Evolutionary conservation across 176 grass and related monocot genomes (phyloP), one percentile per base, ranked within the genome.

Genomic region (Paspalum vaginatum): DNA sequence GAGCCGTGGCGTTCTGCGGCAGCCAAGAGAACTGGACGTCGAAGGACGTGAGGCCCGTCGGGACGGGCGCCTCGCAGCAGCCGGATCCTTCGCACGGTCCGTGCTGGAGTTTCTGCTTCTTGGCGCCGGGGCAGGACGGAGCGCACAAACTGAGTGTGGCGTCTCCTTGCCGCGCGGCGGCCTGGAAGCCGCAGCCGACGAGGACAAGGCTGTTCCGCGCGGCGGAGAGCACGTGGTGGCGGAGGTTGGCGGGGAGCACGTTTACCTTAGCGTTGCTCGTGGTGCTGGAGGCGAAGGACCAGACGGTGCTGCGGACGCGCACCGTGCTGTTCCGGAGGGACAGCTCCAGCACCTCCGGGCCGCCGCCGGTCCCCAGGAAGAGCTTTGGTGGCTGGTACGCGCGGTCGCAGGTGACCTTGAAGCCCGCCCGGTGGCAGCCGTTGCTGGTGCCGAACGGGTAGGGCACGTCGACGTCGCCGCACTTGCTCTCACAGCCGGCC

Each of bases 101-200:
- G 54, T 75, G 72, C 52, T 39, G 53, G 52, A 25, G 53, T 11
- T 75, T 43, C 53, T 40, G 54, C 53, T 59, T 13, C 54, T 21
- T 7, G 12, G 39, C 21, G 12, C 41, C 55, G 4, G 54, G 56
- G 10, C 73, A 76, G 12, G 20, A 15, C n/a, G 55, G 40, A 20
- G 54, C 40, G 40, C 73, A 76, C 55, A 7, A 60, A 0, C n/a
- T 13, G 11, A 76, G 45, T 40, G 40, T 16, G 14, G 11, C 50
- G 18, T 13, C 38, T 4, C 51, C 47, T 55, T 38, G 72, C 37
- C 50, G 51, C 10, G 18, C 51, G 32, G 52, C 5, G 37, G 11
- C 72, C 40, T 6, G 54, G 54, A 76, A 76, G 55, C 74, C 73
- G 40, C 73, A 76, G 54, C 73, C 73, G 13, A 60, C 73, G 13